phyloP scores from a whole-genome alignment of 1,284 basidiomycete species.

The Sanguinoderma infundibulare region DNA sequence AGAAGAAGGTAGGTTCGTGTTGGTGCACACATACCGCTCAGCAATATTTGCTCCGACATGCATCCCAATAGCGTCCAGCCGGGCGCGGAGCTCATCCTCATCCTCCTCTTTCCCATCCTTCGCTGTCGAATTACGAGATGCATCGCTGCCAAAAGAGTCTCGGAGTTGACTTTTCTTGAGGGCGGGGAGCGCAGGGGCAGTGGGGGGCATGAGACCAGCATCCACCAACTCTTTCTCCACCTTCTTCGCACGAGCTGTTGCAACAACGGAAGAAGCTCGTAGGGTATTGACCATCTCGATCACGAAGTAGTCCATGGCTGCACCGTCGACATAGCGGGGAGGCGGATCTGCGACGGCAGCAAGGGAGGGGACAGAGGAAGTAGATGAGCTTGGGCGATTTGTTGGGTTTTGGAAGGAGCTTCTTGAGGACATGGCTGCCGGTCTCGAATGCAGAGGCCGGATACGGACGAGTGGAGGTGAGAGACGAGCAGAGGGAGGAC shows the following conservation, averaged over 20 bases:
- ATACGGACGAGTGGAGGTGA: no score
- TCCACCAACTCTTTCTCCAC: slow-evolving; percentile 78
- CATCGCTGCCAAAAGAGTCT: slow-evolving; percentile 56
- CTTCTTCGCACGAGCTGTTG: slow-evolving; percentile 64
- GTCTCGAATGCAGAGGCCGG: not conserved
- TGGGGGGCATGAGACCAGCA: slow-evolving; percentile 65
- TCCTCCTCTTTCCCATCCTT: slow-evolving; percentile 58
- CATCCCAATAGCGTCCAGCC: slow-evolving; percentile 84
- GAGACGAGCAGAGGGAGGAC: not conserved
- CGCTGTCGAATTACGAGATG: slow-evolving; percentile 37
- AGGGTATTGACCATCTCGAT: slow-evolving; percentile 81
- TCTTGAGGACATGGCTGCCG: slow-evolving; percentile 39
- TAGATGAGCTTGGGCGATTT: slow-evolving; percentile 32
- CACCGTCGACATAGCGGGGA: slow-evolving; percentile 66
- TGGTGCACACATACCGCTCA: slow-evolving; percentile 65
- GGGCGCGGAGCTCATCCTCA: slow-evolving; percentile 69
- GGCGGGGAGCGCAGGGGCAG: slow-evolving; percentile 43
- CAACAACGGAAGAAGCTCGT: slow-evolving; percentile 71
- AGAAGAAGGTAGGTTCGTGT: not conserved
- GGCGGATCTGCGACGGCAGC: slow-evolving; percentile 65
- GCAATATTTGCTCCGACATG: slow-evolving; percentile 88
- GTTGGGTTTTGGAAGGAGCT: slow-evolving; percentile 38
- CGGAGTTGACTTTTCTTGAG: slow-evolving; percentile 51
- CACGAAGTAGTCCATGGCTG: slow-evolving; percentile 84
- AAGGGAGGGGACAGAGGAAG: slow-evolving; percentile 44